These are phyloP conservation scores for Keithomyces neogunnii DNA, from an alignment of 2,329 filamentous ascomycete species.

Conservation along the genomic window DNA sequence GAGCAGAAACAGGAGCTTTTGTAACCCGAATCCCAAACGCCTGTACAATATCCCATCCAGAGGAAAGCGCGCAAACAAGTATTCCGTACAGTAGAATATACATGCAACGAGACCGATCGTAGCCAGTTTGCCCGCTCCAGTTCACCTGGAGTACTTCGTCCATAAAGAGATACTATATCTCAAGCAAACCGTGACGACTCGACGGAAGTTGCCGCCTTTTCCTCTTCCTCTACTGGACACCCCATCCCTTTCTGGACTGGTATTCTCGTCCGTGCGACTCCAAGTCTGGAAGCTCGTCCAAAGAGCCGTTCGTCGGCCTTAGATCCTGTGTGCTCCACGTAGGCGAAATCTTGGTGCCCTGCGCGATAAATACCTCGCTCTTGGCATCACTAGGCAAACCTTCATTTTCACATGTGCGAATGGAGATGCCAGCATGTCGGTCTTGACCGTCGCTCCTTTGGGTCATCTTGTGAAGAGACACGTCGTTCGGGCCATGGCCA, in stretches of 20 bases:
- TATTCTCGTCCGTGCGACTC: constrained; percentile 16
- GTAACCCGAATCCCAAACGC: not conserved
- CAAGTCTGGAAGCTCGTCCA: constrained; percentile 21
- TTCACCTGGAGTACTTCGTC: no score
- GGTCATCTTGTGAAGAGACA: constrained; percentile 23
- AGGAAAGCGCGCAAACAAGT: not conserved
- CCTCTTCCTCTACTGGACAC: not conserved
- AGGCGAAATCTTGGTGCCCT: constrained; percentile 18
- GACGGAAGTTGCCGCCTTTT: not conserved
- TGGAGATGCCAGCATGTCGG: constrained; percentile 10
- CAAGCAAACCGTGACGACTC: not conserved
- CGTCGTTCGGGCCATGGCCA: constrained; percentile 26
- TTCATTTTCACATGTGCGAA: constrained; percentile 10
- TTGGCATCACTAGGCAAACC: constrained; percentile 14
- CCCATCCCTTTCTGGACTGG: constrained; percentile 17
- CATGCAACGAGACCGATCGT: no score
- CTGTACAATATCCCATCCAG: not conserved
- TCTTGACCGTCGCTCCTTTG: not conserved
- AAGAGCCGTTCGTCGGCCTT: constrained; percentile 13
- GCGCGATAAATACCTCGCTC: constrained; percentile 29
- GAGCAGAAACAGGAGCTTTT: not conserved
- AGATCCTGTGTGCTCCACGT: constrained; percentile 14
- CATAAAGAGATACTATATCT: no score
- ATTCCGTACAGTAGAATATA: not conserved
- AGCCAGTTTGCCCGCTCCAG: no score